phyloP scores from a whole-genome alignment of 371 early-diverging fungal genomes.

The Gilbertella persicaria region DNA sequence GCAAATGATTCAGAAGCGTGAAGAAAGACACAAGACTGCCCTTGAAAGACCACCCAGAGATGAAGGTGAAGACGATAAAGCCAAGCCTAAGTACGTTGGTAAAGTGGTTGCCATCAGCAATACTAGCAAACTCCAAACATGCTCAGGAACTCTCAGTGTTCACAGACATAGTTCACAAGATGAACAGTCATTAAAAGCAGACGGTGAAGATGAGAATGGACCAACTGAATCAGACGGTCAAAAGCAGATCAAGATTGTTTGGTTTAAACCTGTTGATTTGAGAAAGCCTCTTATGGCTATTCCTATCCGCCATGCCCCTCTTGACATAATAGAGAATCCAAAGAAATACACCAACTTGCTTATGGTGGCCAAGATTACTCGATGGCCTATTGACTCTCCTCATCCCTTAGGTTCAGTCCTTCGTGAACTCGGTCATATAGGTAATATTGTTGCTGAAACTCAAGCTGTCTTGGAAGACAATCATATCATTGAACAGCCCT shows the following conservation, averaged over 20 bases:
- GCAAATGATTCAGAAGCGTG: constrained; percentile 9
- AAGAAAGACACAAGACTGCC: constrained; percentile 10
- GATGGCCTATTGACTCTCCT: constrained; percentile 53
- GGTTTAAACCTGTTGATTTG: constrained; percentile 66
- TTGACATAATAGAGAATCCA: constrained; percentile 26
- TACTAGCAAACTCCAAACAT: constrained; percentile 43
- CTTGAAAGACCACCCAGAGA: constrained; percentile 16
- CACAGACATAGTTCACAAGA: background rate
- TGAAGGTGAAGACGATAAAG: constrained; percentile 24
- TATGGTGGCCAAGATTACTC: constrained; percentile 28
- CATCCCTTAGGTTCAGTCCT: constrained; percentile 56
- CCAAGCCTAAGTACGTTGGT: constrained; percentile 23
- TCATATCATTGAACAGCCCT: constrained; percentile 32
- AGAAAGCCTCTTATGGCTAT: constrained; percentile 63
- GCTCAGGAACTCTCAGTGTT: constrained; percentile 34
- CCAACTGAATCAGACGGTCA: background rate
- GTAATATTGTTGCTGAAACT: constrained; percentile 56
- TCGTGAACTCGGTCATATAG: constrained; percentile 52
- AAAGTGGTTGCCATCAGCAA: constrained; percentile 53
- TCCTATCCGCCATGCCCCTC: constrained; percentile 46
- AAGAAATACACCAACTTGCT: constrained; percentile 20
- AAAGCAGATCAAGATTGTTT: constrained; percentile 6
- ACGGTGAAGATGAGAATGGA: background rate
- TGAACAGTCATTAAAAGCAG: background rate
- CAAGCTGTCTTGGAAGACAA: constrained; percentile 56